These are phyloP conservation scores for Thymus quinquecostatus DNA, from an alignment of 257 asterid species.

Conservation along the genomic window DNA sequence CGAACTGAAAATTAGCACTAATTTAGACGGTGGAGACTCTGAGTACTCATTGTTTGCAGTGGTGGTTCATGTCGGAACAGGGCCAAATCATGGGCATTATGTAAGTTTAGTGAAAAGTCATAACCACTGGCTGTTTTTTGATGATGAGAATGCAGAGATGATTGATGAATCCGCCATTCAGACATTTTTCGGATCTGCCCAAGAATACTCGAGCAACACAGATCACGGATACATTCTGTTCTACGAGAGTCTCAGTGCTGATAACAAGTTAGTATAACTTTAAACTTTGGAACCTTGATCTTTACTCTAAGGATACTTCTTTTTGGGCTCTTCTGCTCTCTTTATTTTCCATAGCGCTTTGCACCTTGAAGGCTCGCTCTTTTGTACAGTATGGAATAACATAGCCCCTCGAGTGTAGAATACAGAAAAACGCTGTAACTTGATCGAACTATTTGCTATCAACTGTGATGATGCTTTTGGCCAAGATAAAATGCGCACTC, in stretches of 20 bases:
- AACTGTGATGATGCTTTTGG: slow-evolving; percentile 12
- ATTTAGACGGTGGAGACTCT: slow-evolving; percentile 57
- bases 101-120: slow-evolving; percentile 86
- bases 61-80: slow-evolving; percentile 81
- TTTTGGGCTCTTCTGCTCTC: slow-evolving; percentile 3
- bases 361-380: slow-evolving; percentile 35
- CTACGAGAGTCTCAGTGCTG: slow-evolving; percentile 54
- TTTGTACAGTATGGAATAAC: slow-evolving; percentile 39
- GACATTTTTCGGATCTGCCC: slow-evolving; percentile 81
- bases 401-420: slow-evolving; percentile 26
- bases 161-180: slow-evolving; percentile 77
- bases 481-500: not conserved
- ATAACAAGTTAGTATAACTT: slow-evolving; percentile 37
- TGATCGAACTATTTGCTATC: slow-evolving; percentile 14
- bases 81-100: slow-evolving; percentile 83
- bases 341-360: slow-evolving; percentile 22
- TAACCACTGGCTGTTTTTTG: slow-evolving; percentile 79
- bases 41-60: slow-evolving; percentile 79
- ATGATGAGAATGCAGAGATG: slow-evolving; percentile 85
- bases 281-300: slow-evolving; percentile 20
- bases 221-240: slow-evolving; percentile 83
- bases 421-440: slow-evolving; percentile 34
- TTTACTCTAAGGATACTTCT: not conserved
- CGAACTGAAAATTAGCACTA: slow-evolving; percentile 71
- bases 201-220: slow-evolving; percentile 72